Evolutionary conservation across 176 grass and related monocot species (phyloP).

Genomic region (Oryza nivara): DNA sequence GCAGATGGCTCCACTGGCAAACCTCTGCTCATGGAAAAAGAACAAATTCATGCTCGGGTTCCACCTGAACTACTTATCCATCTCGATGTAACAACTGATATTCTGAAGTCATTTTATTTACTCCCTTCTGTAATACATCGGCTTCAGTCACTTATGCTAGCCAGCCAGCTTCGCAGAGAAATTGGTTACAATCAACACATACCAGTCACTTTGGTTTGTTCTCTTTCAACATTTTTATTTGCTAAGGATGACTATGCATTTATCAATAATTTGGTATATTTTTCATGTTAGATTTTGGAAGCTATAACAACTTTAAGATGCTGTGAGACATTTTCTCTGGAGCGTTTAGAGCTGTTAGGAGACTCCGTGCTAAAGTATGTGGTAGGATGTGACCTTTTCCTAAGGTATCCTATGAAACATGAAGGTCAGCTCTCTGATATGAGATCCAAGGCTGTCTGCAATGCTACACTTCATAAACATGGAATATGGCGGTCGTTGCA

Average conservation of each 20-base stretch:
- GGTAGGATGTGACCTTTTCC: conserved; percentile 71
- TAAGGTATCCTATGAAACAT: conserved; percentile 78
- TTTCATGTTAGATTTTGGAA: conserved; percentile 85
- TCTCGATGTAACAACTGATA: conserved; percentile 67
- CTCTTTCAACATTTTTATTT: conserved; percentile 34
- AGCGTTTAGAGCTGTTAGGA: conserved; percentile 86
- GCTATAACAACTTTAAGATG: conserved; percentile 81
- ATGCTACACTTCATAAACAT: conserved; percentile 81
- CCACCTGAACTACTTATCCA: conserved; percentile 88
- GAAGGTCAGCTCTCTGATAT: conserved; percentile 82
- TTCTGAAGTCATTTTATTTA: conserved; percentile 95
- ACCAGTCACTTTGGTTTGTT: conserved; percentile 74
- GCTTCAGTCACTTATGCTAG: conserved; percentile 81
- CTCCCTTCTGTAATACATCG: conserved; percentile 93
- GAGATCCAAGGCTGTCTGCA: conserved; percentile 73
- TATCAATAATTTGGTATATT: conserved; percentile 22
- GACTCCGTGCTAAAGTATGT: conserved; percentile 94
- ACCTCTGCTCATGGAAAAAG: conserved; percentile 49
- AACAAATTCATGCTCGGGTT: conserved; percentile 72
- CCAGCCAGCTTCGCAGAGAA: conserved; percentile 75
- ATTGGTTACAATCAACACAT: conserved; percentile 60
- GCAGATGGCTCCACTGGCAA: conserved; percentile 60
- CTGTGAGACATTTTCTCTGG: conserved; percentile 84
- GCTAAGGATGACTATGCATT: conserved; percentile 1
- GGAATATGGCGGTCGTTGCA: conserved; percentile 76